Base-by-base conservation (phyloP, 2,329 filamentous ascomycete species). In the Aspergillus unguis region DNA sequence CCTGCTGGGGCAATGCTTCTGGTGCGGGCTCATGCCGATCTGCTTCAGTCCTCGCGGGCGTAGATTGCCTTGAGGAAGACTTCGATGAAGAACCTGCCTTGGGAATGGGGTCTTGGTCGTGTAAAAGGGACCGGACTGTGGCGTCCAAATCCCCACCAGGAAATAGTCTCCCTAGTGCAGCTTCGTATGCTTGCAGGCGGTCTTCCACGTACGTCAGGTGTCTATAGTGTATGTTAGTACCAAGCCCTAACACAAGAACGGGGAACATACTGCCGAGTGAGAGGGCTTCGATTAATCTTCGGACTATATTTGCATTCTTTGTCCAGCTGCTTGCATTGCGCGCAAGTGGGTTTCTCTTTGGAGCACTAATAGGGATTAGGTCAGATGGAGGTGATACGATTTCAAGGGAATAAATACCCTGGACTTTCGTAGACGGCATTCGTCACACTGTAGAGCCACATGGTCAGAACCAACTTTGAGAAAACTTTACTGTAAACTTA, bases 1-100 rank as follows among this genome's bases (percentile, higher is more conserved):
- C 69, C 56, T 71, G 69, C 47, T 71, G 68, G 6, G 70, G 70
- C 29, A 72, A 56, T 42, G 70, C 65, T 80, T 83, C 60, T 67
- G 75, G 66, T 7, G 70, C 67, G 32, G 68, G 61, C 42, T 71
- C 69, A 8, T 65, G 62, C 29, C 65, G 63, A 45, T 70, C 68
- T 31, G 63, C 61, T 47, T 71, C 69, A 31, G 62, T 57, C 45
- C 66, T 71, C 8, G 63, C 64, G 27, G 66, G 69, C 4, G 69
- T 71, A 5, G 69, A 72, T 46, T 72, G 69, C 51, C 68, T 65
- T 28, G 69, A 71, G n/a, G 70, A 71, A 6, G 68, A 62, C 44
- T 71, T 64, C 40, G 69, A 70, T 35, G 69, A 71, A 28, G 66
- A 57, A 7, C 55, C 54, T 11, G 65, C 61, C 45, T 65, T 67